Evolutionary conservation across 129 eudicot species (phyloP).

Genomic region (Pseudognaphalium luteoalbum): DNA sequence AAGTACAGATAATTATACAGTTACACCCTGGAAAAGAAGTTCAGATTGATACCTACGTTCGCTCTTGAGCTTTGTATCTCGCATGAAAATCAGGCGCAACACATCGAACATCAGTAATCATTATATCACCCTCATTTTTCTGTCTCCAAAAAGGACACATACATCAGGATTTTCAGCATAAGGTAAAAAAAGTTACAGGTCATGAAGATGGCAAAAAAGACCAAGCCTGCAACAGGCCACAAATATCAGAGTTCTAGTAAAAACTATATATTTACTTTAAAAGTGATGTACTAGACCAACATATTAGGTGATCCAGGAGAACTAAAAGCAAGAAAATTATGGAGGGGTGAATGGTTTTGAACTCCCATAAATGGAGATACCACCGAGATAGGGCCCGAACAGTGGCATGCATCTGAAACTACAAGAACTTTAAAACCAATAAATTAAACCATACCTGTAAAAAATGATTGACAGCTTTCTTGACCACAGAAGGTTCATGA

Average conservation of each 20-base stretch:
- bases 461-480: conserved; percentile 91
- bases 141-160: conserved; percentile 35
- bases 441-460: conserved; percentile 59
- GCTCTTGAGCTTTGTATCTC: conserved; percentile 90
- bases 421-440: background rate
- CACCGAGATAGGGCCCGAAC: background rate
- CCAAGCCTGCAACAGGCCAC: background rate
- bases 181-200: conserved; percentile 1
- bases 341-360: background rate
- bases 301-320: conserved; percentile 6
- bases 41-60: conserved; percentile 87
- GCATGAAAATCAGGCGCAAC: conserved; percentile 91
- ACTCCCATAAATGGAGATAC: background rate
- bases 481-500: conserved; percentile 87
- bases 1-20: conserved; percentile 14
- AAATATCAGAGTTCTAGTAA: conserved; percentile 4
- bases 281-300: conserved; percentile 6
- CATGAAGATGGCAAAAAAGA: conserved; percentile 17
- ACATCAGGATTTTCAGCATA: conserved; percentile 20
- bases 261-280: background rate
- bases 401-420: background rate
- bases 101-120: conserved; percentile 74
- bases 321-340: background rate
- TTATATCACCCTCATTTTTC: conserved; percentile 83
- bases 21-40: conserved; percentile 7